Evolutionary conservation across 768 basidiomycete species (phyloP), one percentile per base, ranked within the genome.

Genomic region (Tubosaeta sp.): DNA sequence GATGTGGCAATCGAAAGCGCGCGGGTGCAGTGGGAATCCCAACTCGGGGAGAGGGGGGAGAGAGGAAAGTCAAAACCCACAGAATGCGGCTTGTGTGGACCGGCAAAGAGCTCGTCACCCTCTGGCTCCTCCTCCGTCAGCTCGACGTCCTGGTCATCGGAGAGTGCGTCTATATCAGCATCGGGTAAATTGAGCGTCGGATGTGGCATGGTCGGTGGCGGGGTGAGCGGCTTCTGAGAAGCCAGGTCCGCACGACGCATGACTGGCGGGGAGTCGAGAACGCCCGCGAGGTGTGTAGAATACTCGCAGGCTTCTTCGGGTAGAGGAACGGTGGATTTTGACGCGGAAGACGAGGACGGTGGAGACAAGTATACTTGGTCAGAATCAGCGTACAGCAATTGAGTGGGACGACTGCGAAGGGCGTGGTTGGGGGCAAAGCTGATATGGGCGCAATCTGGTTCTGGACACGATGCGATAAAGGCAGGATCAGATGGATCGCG

Each of bases 201-300:
- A 25, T 66, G 71, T 19, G 73, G 72, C 48, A 74, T 62, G 18
- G 74, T 76, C 31, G 73, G 69, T 16, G 76, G 76, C 46, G 76
- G 76, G 18, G 75, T 73, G 51, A 70, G 64, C 3, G 68, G 75
- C 55, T 53, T 65, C 29, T 68, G 65, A 25, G 51, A 63, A 19
- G 57, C 54, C 42, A 66, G 46, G 36, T 65, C 64, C 58, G 57
- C 57, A 51, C 68, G 65, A 27, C 63, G 64, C 60, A 71, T 63
- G 45, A 67, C 61, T 1, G 61, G 51, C 3, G 73, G 67, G 1
- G 71, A 72, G 59, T 71, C 69, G 46, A 71, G 64, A 21, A 71
- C 49, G 14, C 72, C 69, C 3, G 48, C 55, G 6, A 69, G 51
- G 46, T 64, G 67, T 2, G 64, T 62, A 24, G 54, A 62, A 31